Evolutionary conservation across 768 basidiomycete species (phyloP), one percentile per base, ranked within the genome.

Genomic region (Mycena maculata): DNA sequence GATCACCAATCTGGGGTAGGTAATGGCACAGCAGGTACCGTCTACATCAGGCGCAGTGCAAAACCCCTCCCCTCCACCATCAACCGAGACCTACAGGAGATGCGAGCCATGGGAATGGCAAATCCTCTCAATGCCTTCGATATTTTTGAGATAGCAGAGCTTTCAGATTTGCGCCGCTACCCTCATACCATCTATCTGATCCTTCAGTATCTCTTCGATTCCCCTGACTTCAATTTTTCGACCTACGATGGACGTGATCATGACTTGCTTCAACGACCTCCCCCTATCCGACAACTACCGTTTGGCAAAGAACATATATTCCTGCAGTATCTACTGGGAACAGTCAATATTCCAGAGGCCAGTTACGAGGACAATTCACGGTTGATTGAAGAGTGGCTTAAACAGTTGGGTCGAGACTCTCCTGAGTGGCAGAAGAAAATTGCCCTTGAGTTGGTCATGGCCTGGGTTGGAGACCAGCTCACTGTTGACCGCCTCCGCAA

Each of bases 381-480:
- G 15, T 64, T 83, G 0, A 63, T 81, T 4, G 31, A 68, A 23
- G 74, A 81, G 63, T 80, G 75, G 75, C 67, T 79, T 20, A 45
- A 28, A 0, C 81, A 82, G 64, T 68, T 80, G 22, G 65, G 68
- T 1, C 47, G 38, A 59, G 9, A 72, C n/a, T n/a, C n/a, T n/a
- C n/a, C n/a, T n/a, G n/a, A 72, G 0, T 67, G 79, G 39, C 59
- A 63, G 56, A 72, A 71, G 65, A 59, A 69, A 22, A 16, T 75
- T 28, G 69, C 42, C 13, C 38, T 70, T 0, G 56, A 79, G 15
- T 38, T 59, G 6, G 27, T 83, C 1, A 54, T 83, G 6, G 65
- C 71, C 0, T 81, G 52, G 52, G 20, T 54, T 11, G 52, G 52
- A 2, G 52, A 54, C 33, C 52, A 54, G 52, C 33, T 54, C 20